phyloP scores from a whole-genome alignment of 306 rosid species.

The Astragalus membranaceus region DNA sequence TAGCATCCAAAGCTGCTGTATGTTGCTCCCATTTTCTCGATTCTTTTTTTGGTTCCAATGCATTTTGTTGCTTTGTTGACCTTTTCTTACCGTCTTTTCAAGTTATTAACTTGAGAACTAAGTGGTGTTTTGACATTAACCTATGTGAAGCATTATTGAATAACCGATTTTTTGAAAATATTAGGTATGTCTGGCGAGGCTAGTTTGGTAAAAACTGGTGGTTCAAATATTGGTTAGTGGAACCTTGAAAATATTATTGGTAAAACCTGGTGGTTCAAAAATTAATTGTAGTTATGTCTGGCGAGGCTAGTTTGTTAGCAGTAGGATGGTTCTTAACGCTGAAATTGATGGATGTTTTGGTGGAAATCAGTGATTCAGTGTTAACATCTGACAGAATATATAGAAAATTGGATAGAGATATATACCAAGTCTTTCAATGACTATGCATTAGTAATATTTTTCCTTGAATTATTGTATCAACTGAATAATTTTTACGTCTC shows the following conservation, averaged over 20 bases:
- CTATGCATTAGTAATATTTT: neutral
- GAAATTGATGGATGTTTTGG: neutral
- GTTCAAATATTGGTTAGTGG: neutral
- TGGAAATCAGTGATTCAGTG: neutral
- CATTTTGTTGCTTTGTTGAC: neutral
- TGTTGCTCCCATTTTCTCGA: neutral
- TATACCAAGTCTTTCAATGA: neutral
- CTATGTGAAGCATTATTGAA: neutral
- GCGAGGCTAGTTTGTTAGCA: neutral
- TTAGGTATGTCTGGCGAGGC: too few species aligned
- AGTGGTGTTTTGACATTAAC: neutral
- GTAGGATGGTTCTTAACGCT: neutral
- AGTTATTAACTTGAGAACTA: neutral
- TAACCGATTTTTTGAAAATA: neutral
- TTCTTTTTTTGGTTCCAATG: neutral
- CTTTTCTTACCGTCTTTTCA: neutral
- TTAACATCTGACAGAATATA: neutral
- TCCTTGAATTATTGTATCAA: neutral
- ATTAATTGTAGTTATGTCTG: neutral
- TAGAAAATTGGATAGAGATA: neutral
- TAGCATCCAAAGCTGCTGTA: neutral
- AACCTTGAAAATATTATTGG: neutral
- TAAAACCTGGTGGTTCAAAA: neutral
- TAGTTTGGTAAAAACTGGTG: too few species aligned
- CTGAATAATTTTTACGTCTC: neutral